Conservation (phyloP, 129 eudicot species). For the Centella asiatica region DNA sequence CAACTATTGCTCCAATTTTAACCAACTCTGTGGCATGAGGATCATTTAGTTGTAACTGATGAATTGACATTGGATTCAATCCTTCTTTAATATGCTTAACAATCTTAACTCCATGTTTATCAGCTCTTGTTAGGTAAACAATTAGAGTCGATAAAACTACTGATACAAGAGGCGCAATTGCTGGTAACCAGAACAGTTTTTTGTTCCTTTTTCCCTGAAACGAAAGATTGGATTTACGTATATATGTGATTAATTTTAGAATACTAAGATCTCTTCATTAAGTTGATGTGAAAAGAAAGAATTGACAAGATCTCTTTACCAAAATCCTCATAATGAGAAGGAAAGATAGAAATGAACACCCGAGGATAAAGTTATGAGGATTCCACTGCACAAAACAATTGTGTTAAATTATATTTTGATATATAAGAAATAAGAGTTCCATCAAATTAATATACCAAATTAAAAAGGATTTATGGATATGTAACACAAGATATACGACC, state of each 20-base stretch:
- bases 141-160: slow-evolving; percentile 63
- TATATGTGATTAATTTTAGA: background rate
- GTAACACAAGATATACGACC: too few relatives aligned
- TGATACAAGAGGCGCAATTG: slow-evolving; percentile 76
- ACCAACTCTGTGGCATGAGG: slow-evolving; percentile 41
- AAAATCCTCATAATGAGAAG: slow-evolving; percentile 35
- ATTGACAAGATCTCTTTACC: slow-evolving; percentile 14
- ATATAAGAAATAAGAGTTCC: too few relatives aligned
- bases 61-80: slow-evolving; percentile 37
- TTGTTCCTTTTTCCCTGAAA: slow-evolving; percentile 64
- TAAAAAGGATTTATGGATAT: too few relatives aligned
- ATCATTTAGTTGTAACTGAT: slow-evolving; percentile 38
- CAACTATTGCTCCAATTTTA: slow-evolving; percentile 46
- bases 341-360: slow-evolving; percentile 50
- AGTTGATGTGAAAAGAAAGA: too few relatives aligned
- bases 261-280: too few relatives aligned
- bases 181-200: slow-evolving; percentile 84
- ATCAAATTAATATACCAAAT: too few relatives aligned
- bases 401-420: too few relatives aligned
- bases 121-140: slow-evolving; percentile 64
- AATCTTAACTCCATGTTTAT: slow-evolving; percentile 61
- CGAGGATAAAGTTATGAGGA: slow-evolving; percentile 47
- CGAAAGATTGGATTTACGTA: background rate
- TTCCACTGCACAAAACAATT: slow-evolving; percentile 32
- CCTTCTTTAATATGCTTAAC: slow-evolving; percentile 60